Evolutionary conservation across 1,284 basidiomycete species (phyloP).

Genomic region (Melampsora larici-populina): DNA sequence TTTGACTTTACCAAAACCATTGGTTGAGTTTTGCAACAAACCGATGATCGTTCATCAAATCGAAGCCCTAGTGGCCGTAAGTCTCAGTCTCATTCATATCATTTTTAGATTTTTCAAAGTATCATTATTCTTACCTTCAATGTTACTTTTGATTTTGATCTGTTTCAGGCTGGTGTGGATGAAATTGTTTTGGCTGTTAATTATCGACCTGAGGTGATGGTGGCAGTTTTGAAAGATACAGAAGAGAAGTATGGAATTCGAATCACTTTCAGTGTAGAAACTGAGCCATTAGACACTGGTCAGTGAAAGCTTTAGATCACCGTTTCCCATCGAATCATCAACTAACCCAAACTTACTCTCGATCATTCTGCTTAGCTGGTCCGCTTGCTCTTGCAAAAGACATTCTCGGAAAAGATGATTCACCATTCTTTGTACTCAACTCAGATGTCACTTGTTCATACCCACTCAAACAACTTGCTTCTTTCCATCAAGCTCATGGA

Average conservation of each 20-base stretch:
- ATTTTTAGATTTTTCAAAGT: conserved; percentile 1
- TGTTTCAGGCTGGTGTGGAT: conserved; percentile 58
- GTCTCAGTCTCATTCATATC: conserved; percentile 41
- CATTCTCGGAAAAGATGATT: too few species aligned
- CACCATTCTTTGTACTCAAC: conserved; percentile 62
- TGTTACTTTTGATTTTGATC: too few species aligned
- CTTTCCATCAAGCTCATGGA: conserved; percentile 60
- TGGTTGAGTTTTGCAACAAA: conserved; percentile 60
- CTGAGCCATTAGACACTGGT: conserved; percentile 60
- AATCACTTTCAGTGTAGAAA: conserved; percentile 54
- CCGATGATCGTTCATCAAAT: conserved; percentile 59
- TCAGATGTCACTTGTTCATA: conserved; percentile 61
- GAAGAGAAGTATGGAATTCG: conserved; percentile 60
- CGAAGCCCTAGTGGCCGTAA: conserved; percentile 59
- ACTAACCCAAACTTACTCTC: neutral
- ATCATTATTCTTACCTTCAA: too few species aligned
- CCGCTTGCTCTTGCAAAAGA: conserved; percentile 59
- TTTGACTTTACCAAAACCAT: conserved; percentile 59
- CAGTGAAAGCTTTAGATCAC: conserved; percentile 43
- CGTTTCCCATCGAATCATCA: neutral
- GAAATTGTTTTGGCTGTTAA: conserved; percentile 61
- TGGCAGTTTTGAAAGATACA: conserved; percentile 59
- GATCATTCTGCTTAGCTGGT: conserved; percentile 54
- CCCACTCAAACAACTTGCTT: conserved; percentile 59
- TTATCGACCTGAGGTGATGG: conserved; percentile 61